phyloP scores from a whole-genome alignment of 2,329 filamentous ascomycete genomes.

The Neonectria sp. region DNA sequence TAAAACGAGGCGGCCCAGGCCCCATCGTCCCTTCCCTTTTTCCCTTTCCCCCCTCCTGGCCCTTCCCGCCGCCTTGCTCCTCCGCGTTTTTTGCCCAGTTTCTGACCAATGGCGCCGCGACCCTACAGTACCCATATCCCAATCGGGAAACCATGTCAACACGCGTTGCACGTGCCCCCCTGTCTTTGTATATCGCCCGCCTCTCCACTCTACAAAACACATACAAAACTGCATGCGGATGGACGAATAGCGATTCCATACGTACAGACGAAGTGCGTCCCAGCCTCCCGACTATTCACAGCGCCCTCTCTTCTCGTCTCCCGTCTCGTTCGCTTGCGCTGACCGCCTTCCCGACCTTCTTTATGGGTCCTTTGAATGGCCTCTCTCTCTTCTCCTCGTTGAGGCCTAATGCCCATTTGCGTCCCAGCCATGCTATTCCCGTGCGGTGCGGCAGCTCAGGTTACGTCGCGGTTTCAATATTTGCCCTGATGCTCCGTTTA shows the following conservation, averaged over 20 bases:
- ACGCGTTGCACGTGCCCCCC: constrained; percentile 51
- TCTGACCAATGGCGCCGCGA: constrained; percentile 53
- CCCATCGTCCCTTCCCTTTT: constrained; percentile 45
- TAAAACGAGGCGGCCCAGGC: constrained; percentile 47
- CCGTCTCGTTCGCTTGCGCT: constrained; percentile 22
- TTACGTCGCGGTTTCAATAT: constrained; percentile 34
- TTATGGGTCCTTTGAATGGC: constrained; percentile 11
- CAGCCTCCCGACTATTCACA: constrained; percentile 28
- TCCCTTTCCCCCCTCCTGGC: constrained; percentile 32
- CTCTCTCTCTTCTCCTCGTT: background rate
- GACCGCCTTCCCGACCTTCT: constrained; percentile 26
- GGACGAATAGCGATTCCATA: constrained; percentile 29
- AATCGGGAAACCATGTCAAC: constrained; percentile 55
- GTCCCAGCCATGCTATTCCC: constrained; percentile 27
- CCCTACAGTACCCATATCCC: constrained; percentile 45
- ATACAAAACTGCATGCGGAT: constrained; percentile 30
- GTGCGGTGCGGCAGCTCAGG: constrained; percentile 24
- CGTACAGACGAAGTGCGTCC: constrained; percentile 26
- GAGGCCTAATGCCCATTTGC: constrained; percentile 24
- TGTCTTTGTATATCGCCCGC: constrained; percentile 39
- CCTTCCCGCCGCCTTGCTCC: constrained; percentile 39
- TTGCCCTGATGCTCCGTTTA: constrained; percentile 31
- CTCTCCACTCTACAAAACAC: constrained; percentile 30
- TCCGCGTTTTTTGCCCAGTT: constrained; percentile 46
- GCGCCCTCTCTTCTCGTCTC: constrained; percentile 23